Base-by-base conservation (phyloP, 192 early-diverging fungal genomes). In the Umbelopsis vinacea region DNA sequence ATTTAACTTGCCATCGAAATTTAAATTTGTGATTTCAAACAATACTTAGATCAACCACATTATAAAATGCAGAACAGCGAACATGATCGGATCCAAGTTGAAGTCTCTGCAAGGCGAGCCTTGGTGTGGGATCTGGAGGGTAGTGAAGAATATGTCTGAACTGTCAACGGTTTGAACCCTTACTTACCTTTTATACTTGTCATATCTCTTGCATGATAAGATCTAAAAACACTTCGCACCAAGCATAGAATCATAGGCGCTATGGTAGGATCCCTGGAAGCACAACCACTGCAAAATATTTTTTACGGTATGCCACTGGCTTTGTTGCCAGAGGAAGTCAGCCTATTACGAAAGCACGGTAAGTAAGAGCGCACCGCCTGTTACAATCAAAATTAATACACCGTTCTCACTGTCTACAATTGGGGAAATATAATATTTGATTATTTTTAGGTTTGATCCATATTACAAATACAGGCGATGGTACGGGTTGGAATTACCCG, bases 261-360 rank as follows among this genome's bases (percentile, higher is more conserved):
- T 0, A 76, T 94, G 15, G 79, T 89, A 7, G 94, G 92, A 5
- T 87, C 86, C 14, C 80, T 94, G 2, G 89, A 92, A 8, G 72
- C 83, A 14, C 85, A 83, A 66, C 91, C 94, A 0, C 74, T 90
- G 70, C 94, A 96, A 77, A 96, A 93, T 79, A 84, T 81, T 17
- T 93, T 90, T 74, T 89, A 88, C 72, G 88, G 88, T 0, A 76
- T 96, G 22, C 94, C 94, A 1, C 77, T 95, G 3, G 40, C 85
- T 8, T 79, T 96, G n/a, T 70, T 91, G 26, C 88, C 88, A 15
- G 94, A 95, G 66, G 92, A 95, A 69, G 83, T 90, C 0, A 83
- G 74, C 93, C 2, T 54, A 84, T 52, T 72, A 74, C 22, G 76
- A 75, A 66, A 85, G 84, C 79, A 48, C 70, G 22, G 63, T 76